Evolutionary conservation across 2,329 filamentous ascomycete genomes (phyloP).

Genomic region (Fusarium xyrophilum): DNA sequence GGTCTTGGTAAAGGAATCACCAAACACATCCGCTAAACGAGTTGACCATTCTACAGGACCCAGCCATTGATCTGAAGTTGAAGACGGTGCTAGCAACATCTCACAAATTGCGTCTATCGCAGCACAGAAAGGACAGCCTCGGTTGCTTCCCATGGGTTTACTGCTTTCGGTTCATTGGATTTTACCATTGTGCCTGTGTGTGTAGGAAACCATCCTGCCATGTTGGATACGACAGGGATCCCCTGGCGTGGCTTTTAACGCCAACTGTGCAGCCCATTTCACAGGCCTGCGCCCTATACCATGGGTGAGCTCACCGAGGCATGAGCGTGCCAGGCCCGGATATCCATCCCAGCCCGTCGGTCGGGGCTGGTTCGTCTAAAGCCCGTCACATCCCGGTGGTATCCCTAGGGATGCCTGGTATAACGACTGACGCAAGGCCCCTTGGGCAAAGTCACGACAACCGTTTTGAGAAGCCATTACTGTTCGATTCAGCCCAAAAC

Average conservation of each 20-base stretch:
- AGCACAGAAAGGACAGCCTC: slow-evolving; percentile 1
- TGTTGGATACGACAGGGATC: slow-evolving; percentile 19
- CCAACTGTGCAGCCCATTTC: slow-evolving; percentile 11
- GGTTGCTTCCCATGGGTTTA: slow-evolving; percentile 27
- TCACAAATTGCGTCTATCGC: neutral
- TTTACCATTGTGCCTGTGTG: neutral
- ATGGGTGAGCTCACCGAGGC: slow-evolving; percentile 22
- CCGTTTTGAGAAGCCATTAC: neutral
- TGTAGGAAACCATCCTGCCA: slow-evolving; percentile 10
- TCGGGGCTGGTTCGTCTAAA: slow-evolving; percentile 13
- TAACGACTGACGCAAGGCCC: neutral
- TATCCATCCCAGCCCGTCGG: slow-evolving; percentile 40
- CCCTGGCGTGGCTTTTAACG: slow-evolving; percentile 17
- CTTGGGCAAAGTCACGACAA: neutral
- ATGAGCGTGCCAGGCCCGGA: slow-evolving; percentile 24
- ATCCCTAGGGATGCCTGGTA: neutral
- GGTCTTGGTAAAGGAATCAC: neutral
- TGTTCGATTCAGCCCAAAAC: neutral
- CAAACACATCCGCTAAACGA: neutral
- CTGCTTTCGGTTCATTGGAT: neutral
- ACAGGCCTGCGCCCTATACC: slow-evolving; percentile 1
- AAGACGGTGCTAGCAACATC: neutral
- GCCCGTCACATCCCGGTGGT: slow-evolving; percentile 18
- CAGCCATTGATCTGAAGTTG: neutral
- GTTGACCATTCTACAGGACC: neutral